Evolutionary conservation across 768 basidiomycete genomes (phyloP).

Genomic region (Boletus subparvulus): DNA sequence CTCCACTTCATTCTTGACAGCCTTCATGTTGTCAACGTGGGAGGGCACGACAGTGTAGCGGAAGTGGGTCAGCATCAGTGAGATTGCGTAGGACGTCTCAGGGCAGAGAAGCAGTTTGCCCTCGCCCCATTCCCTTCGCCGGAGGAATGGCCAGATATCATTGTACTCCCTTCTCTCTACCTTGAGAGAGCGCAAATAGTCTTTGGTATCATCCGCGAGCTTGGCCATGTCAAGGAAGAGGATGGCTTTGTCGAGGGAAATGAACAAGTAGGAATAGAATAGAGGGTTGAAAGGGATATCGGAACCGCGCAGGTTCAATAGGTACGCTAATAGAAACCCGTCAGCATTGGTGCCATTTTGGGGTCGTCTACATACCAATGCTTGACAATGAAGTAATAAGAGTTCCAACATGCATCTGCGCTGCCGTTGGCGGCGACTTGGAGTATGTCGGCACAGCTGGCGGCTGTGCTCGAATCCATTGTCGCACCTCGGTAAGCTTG

Average conservation of each 20-base stretch:
- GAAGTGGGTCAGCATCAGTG: conserved; percentile 79
- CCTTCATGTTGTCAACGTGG: conserved; percentile 73
- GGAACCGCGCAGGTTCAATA: conserved; percentile 84
- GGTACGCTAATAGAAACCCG: conserved; percentile 56
- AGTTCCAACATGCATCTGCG: conserved; percentile 66
- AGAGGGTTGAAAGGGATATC: conserved; percentile 93
- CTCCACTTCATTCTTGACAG: conserved; percentile 87
- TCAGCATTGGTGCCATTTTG: background rate
- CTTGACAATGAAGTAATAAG: conserved; percentile 66
- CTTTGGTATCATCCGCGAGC: conserved; percentile 53
- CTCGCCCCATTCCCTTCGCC: conserved; percentile 72
- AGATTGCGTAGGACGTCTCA: conserved; percentile 79
- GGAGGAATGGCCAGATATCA: conserved; percentile 76
- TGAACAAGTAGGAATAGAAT: conserved; percentile 83
- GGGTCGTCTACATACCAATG: conserved; percentile 51
- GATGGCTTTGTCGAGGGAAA: conserved; percentile 59
- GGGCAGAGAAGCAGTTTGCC: conserved; percentile 77
- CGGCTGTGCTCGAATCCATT: conserved; percentile 65
- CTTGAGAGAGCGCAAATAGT: conserved; percentile 56
- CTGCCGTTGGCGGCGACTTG: conserved; percentile 55
- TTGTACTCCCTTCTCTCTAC: conserved; percentile 69
- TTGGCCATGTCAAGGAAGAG: conserved; percentile 77
- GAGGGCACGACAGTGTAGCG: conserved; percentile 75
- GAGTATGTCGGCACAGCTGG: conserved; percentile 62
- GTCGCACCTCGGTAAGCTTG: conserved; percentile 70